These are phyloP conservation scores for Sordariomycetes sp. DNA, from an alignment of 2,329 filamentous ascomycete genomes.

Conservation along the genomic window DNA sequence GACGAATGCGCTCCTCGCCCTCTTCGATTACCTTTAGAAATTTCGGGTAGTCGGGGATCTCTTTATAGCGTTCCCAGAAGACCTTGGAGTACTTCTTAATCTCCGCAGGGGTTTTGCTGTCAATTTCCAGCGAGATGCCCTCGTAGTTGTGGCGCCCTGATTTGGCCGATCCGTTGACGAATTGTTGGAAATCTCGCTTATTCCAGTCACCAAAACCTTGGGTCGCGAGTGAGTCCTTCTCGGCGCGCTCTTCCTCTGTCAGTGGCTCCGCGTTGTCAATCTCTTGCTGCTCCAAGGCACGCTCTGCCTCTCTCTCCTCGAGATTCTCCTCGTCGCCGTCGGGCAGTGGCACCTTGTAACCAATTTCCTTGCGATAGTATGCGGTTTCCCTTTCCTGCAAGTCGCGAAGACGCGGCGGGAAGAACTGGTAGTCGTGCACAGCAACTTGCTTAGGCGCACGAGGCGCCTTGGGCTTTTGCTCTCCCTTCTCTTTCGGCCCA, in stretches of 20 bases:
- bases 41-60: constrained; percentile 83
- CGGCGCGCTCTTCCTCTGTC: constrained; percentile 79
- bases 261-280: constrained; percentile 87
- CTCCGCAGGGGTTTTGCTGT: constrained; percentile 78
- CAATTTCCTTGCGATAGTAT: constrained; percentile 91
- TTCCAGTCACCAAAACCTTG: constrained; percentile 95
- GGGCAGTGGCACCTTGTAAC: constrained; percentile 83
- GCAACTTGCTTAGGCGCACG: constrained; percentile 85
- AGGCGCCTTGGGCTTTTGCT: constrained; percentile 91
- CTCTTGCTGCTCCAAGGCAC: constrained; percentile 77
- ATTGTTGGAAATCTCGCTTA: constrained; percentile 94
- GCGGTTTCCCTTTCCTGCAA: constrained; percentile 95
- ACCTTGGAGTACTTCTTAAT: constrained; percentile 87
- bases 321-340: constrained; percentile 85
- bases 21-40: constrained; percentile 84
- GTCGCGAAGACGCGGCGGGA: constrained; percentile 72
- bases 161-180: constrained; percentile 89
- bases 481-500: constrained; percentile 68
- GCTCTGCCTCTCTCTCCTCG: constrained; percentile 77
- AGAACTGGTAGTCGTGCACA: constrained; percentile 97
- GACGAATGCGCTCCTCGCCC: constrained; percentile 81
- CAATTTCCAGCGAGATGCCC: constrained; percentile 79
- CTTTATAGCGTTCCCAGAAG: constrained; percentile 92
- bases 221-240: constrained; percentile 73
- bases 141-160: constrained; percentile 83